Base-by-base conservation (phyloP, 306 rosid species). In the Morella rubra region DNA sequence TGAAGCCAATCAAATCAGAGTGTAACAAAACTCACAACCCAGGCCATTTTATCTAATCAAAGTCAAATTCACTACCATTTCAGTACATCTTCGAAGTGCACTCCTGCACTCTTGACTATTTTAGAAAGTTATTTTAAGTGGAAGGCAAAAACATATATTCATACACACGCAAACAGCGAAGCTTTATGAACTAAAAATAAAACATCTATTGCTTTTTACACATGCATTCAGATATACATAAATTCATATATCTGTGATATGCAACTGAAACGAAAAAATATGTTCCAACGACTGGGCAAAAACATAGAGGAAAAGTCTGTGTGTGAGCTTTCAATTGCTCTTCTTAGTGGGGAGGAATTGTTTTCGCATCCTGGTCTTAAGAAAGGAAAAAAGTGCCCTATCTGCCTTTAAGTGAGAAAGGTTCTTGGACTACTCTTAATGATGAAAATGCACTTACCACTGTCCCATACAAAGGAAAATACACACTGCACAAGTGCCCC, bases 401-500 rank as follows among this genome's bases (percentile, higher is more conserved):
- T 32, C 37, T 32, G 37, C 37, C 37, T 32, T 32, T 32, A 32
- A 32, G 37, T 32, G 37, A 32, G 37, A 32, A 32, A 32, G 37
- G 37, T 32, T 32, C 3, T 32, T 32, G 37, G 37, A 32, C 3
- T 32, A 32, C 37, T 32, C 37, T 32, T 32, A 68, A 49, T 64
- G 42, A 41, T 11, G 77, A 45, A 69, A 59, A 62, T 73, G 20
- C 68, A 46, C 69, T 13, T 91, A 95, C 99, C 99, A 95, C 69
- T 6, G 99, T 88, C 81, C 97, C 97, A 69, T 89, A 95, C 3
- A 90, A 71, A 72, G 99, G 95, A 85, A 83, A 95, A 83, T 81
- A 90, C 86, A 76, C 97, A 92, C 47, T 77, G 71, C 14, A 89
- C 77, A 83, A 95, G 87, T n/a, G n/a, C n/a, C n/a, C n/a, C n/a